These are phyloP conservation scores for Psilocybe azurescens DNA, from an alignment of 768 basidiomycete species.

Conservation along the genomic window DNA sequence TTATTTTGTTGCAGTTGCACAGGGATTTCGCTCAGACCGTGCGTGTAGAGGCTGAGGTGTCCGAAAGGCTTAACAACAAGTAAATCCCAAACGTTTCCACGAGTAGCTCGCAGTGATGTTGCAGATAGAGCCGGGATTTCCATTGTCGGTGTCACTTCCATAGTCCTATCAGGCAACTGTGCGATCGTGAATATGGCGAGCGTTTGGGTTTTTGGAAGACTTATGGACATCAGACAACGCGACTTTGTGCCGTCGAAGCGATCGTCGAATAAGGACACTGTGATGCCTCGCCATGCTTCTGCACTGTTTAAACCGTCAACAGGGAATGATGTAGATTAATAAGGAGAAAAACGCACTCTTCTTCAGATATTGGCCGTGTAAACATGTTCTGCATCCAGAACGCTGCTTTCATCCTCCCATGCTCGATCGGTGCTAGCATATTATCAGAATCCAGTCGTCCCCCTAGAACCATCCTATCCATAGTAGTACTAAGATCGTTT, in stretches of 20 bases:
- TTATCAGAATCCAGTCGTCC: slow-evolving; percentile 50
- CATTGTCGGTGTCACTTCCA: slow-evolving; percentile 45
- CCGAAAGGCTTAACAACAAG: slow-evolving; percentile 66
- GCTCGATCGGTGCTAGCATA: slow-evolving; percentile 48
- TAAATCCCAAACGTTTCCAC: slow-evolving; percentile 69
- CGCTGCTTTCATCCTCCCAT: slow-evolving; percentile 70
- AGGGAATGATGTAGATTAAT: slow-evolving; percentile 12
- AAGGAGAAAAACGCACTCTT: slow-evolving; percentile 49
- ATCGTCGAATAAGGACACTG: slow-evolving; percentile 66
- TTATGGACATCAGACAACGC: slow-evolving; percentile 60
- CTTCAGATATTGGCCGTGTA: slow-evolving; percentile 48
- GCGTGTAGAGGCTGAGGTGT: slow-evolving; percentile 61
- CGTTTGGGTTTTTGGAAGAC: slow-evolving; percentile 50
- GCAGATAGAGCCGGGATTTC: slow-evolving; percentile 53
- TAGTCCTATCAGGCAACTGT: slow-evolving; percentile 42
- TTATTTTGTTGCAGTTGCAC: slow-evolving; percentile 34
- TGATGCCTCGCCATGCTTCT: slow-evolving; percentile 50
- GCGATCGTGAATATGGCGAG: slow-evolving; percentile 56
- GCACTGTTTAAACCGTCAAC: slow-evolving; percentile 32
- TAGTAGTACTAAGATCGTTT: slow-evolving; percentile 60
- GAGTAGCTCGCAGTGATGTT: slow-evolving; percentile 64
- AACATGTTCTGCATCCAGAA: slow-evolving; percentile 75
- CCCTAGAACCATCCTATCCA: slow-evolving; percentile 75
- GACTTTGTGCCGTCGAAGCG: slow-evolving; percentile 61
- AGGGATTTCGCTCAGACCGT: slow-evolving; percentile 54